Conservation (phyloP, 164 flowering plant species). For the Macadamia tetraphylla region DNA sequence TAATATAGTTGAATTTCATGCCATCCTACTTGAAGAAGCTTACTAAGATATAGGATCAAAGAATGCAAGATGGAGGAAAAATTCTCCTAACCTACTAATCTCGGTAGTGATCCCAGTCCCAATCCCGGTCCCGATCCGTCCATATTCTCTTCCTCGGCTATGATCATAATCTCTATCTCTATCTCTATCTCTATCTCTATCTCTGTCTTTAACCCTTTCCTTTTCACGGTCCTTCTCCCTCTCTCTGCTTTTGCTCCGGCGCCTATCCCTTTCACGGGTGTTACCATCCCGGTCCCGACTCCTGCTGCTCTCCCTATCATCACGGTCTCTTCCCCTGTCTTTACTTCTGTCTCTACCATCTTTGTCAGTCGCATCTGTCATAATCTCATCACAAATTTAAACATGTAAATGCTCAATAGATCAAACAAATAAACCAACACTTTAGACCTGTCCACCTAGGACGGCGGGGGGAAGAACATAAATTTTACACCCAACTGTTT, state of each 20-base stretch:
- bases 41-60: background rate
- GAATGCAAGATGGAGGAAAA: background rate
- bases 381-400: background rate
- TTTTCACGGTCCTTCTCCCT: slow-evolving; percentile 42
- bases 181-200: slow-evolving; percentile 43
- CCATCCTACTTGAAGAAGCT: too few species aligned
- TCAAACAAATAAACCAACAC: background rate
- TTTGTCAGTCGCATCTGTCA: slow-evolving; percentile 43
- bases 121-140: slow-evolving; percentile 51
- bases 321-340: slow-evolving; percentile 56
- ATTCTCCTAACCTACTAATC: slow-evolving; percentile 17
- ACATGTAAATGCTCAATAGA: background rate
- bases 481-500: too few species aligned
- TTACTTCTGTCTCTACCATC: slow-evolving; percentile 70
- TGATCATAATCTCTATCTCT: slow-evolving; percentile 32
- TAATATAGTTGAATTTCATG: too few species aligned
- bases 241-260: slow-evolving; percentile 46
- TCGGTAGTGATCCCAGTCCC: slow-evolving; percentile 46
- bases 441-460: too few species aligned
- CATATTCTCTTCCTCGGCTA: slow-evolving; percentile 52
- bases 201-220: slow-evolving; percentile 34
- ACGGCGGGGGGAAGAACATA: too few species aligned
- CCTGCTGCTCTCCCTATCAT: slow-evolving; percentile 38
- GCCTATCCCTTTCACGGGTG: slow-evolving; percentile 39
- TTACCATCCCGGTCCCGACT: slow-evolving; percentile 32